Evolutionary conservation across 306 rosid genomes (phyloP).

Genomic region (Ormosia emarginata): DNA sequence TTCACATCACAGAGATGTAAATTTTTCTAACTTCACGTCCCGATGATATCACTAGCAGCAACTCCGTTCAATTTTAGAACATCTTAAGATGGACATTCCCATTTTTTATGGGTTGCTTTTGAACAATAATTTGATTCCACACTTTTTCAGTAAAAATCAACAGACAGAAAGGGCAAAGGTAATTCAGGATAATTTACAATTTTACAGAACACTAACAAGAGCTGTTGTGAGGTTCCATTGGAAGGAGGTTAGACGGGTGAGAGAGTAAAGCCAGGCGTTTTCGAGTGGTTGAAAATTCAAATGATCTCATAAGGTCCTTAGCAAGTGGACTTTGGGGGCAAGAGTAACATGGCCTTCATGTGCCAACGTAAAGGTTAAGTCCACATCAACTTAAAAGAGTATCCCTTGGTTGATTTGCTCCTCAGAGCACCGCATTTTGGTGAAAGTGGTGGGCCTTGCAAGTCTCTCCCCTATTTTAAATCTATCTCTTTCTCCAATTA

Average conservation of each 20-base stretch:
- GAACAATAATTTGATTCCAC: not conserved
- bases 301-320: conserved; percentile 30
- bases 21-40: not conserved
- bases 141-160: not conserved
- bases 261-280: conserved; percentile 25
- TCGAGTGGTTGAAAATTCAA: conserved; percentile 50
- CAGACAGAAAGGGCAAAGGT: not conserved
- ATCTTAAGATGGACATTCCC: not conserved
- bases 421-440: conserved; percentile 34
- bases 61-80: not conserved
- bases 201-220: not conserved
- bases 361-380: conserved; percentile 59
- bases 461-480: conserved; percentile 19
- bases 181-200: not conserved
- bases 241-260: not conserved
- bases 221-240: not conserved
- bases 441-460: conserved; percentile 59
- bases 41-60: conserved; percentile 2
- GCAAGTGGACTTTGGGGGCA: conserved; percentile 51
- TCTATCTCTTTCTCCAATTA: conserved; percentile 36
- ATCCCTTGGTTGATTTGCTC: conserved; percentile 42
- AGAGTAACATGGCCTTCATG: conserved; percentile 98
- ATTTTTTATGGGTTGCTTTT: not conserved
- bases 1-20: not conserved
- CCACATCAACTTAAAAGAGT: conserved; percentile 56